Evolutionary conservation across 352 stramenopile genomes (phyloP).

Genomic region (Globisporangium irregulare): DNA sequence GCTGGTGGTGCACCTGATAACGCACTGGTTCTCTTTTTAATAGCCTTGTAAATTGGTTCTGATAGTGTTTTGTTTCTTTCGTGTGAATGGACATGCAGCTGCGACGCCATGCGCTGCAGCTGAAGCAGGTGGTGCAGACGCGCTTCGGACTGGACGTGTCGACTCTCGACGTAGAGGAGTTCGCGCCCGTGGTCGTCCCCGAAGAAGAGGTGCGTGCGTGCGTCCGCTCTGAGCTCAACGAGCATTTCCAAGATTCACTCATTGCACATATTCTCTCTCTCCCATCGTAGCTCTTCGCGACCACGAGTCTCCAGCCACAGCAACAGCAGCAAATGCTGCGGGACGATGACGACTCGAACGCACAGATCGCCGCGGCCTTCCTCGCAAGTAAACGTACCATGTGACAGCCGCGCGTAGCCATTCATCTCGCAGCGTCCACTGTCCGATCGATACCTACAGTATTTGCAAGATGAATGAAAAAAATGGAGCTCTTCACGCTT

Average conservation of each 20-base stretch:
- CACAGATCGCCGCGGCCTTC: slow-evolving; percentile 15
- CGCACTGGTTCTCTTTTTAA: background rate
- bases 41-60: slow-evolving; percentile 1
- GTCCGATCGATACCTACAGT: background rate
- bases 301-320: background rate
- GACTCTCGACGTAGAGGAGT: slow-evolving; percentile 29
- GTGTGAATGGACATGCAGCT: slow-evolving; percentile 21
- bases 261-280: background rate
- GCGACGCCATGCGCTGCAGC: slow-evolving; percentile 21
- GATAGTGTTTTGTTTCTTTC: background rate
- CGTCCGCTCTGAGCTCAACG: no score
- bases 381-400: slow-evolving; percentile 2
- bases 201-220: slow-evolving; percentile 31
- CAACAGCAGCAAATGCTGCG: background rate
- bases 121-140: slow-evolving; percentile 33
- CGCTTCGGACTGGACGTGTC: slow-evolving; percentile 36
- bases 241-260: background rate
- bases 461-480: background rate
- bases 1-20: slow-evolving; percentile 2
- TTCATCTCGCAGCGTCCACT: slow-evolving; percentile 2
- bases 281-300: slow-evolving; percentile 5
- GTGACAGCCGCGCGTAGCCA: slow-evolving; percentile 13
- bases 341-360: slow-evolving; percentile 11
- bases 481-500: background rate
- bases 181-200: slow-evolving; percentile 44